phyloP scores from a whole-genome alignment of 352 stramenopile species.

The Aphanomyces astaci region DNA sequence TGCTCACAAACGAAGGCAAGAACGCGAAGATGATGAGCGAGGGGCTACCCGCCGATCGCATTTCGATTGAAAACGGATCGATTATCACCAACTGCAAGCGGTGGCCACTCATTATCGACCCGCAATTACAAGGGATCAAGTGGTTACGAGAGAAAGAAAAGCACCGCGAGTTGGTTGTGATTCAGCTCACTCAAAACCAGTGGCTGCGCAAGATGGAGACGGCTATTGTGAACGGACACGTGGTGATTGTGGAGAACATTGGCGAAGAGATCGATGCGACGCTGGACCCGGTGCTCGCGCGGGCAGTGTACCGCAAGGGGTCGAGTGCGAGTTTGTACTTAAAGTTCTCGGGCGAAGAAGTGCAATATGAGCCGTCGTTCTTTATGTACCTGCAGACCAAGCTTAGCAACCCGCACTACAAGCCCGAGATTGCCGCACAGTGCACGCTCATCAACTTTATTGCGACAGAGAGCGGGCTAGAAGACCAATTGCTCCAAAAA shows the following conservation, averaged over 20 bases:
- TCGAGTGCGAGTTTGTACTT: constrained; percentile 82
- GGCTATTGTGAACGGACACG: constrained; percentile 92
- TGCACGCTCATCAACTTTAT: constrained; percentile 98
- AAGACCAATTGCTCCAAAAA: constrained; percentile 95
- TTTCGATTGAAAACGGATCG: constrained; percentile 96
- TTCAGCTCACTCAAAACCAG: constrained; percentile 94
- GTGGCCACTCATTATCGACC: constrained; percentile 97
- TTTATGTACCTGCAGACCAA: constrained; percentile 97
- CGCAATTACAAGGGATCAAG: constrained; percentile 97
- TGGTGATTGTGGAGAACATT: constrained; percentile 97
- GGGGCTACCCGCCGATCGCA: constrained; percentile 93
- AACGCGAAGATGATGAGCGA: constrained; percentile 98
- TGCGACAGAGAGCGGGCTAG: constrained; percentile 91
- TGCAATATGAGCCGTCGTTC: constrained; percentile 95
- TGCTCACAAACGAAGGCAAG: constrained; percentile 95
- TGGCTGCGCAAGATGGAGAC: constrained; percentile 93
- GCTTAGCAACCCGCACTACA: constrained; percentile 96
- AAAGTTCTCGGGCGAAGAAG: constrained; percentile 92
- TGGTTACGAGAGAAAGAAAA: constrained; percentile 96
- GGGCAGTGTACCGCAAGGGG: constrained; percentile 95
- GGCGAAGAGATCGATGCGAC: constrained; percentile 95
- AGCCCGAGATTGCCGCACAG: constrained; percentile 95
- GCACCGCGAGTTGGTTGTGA: constrained; percentile 82
- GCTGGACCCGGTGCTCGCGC: constrained; percentile 92
- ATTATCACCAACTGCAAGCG: constrained; percentile 97